These are phyloP conservation scores for Wickerhamomyces sp. DNA, from an alignment of 1,139 yeast genomes.

Conservation along the genomic window DNA sequence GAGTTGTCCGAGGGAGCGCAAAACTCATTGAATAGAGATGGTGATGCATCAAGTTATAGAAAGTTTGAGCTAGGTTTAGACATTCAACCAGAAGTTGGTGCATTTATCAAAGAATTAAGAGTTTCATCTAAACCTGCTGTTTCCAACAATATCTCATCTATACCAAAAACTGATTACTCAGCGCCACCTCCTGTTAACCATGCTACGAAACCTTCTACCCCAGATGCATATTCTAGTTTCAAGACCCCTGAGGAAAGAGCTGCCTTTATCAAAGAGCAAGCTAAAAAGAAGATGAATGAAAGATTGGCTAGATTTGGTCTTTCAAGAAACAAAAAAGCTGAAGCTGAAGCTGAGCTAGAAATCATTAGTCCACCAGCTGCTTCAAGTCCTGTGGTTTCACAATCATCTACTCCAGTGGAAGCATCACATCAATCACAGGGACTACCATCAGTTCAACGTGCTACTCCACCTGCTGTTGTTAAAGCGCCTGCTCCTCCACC, in stretches of 20 bases:
- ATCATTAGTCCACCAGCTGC: conserved; percentile 18
- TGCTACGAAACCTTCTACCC: conserved; percentile 16
- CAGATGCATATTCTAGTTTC: conserved; percentile 19
- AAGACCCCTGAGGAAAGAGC: conserved; percentile 60
- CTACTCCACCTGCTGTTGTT: conserved; percentile 7
- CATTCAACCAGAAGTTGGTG: conserved; percentile 37
- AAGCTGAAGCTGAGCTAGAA: conserved; percentile 21
- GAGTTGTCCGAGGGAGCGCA: conserved; percentile 29
- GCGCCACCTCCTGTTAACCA: conserved; percentile 15
- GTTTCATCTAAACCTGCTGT: conserved; percentile 26
- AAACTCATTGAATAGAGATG: conserved; percentile 23
- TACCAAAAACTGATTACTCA: conserved; percentile 1
- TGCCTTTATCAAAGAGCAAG: conserved; percentile 84
- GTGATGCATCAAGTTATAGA: conserved; percentile 28
- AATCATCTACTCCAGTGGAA: conserved; percentile 16
- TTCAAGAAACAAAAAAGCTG: conserved; percentile 15
- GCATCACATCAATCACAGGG: not conserved
- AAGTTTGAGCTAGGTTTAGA: conserved; percentile 34
- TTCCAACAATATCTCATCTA: conserved; percentile 11
- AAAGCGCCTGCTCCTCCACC: conserved; percentile 17
- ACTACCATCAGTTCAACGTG: conserved; percentile 1
- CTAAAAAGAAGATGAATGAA: conserved; percentile 87
- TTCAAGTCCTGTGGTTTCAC: conserved; percentile 8
- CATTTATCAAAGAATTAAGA: conserved; percentile 48
- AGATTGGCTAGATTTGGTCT: conserved; percentile 83